Conservation (phyloP, 164 flowering plant genomes). For the Dillenia turbinata region DNA sequence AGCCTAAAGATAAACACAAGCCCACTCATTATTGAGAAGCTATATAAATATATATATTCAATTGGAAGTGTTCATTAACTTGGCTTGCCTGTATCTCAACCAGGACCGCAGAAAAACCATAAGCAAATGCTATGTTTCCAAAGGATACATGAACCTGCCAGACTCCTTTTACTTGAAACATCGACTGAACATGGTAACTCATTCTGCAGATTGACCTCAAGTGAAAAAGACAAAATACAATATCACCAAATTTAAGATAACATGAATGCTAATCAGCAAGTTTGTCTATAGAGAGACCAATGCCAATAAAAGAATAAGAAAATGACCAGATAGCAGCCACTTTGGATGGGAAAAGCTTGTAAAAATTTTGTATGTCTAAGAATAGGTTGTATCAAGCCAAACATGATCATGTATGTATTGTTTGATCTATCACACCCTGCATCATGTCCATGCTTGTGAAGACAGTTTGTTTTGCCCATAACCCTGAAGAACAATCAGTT, state of each 20-base stretch:
- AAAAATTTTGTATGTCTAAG: conserved; percentile 63
- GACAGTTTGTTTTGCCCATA: conserved; percentile 44
- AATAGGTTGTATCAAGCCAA: conserved; percentile 31
- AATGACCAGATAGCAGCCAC: conserved; percentile 73
- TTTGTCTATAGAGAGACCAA: conserved; percentile 50
- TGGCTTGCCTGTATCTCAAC: conserved; percentile 35
- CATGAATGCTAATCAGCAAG: conserved; percentile 27
- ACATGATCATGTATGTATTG: conserved; percentile 37
- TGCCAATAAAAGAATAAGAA: conserved; percentile 54
- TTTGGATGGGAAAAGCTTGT: conserved; percentile 55
- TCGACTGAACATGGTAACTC: conserved; percentile 15
- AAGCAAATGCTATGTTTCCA: conserved; percentile 47
- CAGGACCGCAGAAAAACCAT: conserved; percentile 26
- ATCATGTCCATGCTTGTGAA: conserved; percentile 38
- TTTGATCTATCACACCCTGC: conserved; percentile 31
- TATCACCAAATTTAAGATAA: no score
- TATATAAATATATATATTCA: no score
- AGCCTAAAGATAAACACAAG: no score
- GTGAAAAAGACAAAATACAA: no score
- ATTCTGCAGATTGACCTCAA: conserved; percentile 1
- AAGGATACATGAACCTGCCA: conserved; percentile 27
- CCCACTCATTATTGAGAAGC: no score
- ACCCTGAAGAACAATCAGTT: background rate
- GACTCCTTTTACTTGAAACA: conserved; percentile 13
- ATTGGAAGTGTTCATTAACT: no score